Evolutionary conservation across 2,329 filamentous ascomycete genomes (phyloP).

Genomic region (Huntiella abstrusa): DNA sequence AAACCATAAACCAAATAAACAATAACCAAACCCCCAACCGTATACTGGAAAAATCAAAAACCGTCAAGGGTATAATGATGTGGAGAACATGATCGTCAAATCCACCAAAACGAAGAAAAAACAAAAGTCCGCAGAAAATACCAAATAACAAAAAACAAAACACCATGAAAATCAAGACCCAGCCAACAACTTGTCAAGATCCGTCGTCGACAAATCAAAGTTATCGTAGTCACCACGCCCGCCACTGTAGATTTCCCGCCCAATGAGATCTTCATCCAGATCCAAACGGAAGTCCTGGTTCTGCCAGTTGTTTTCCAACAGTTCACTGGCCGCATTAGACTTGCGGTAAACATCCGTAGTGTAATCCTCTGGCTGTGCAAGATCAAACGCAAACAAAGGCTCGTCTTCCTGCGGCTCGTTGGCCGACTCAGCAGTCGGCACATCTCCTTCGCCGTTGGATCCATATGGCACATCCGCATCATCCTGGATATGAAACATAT

Average conservation of each 20-base stretch:
- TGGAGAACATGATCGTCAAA: neutral
- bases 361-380: conserved; percentile 2
- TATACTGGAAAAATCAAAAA: conserved; percentile 1
- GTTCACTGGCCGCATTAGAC: neutral
- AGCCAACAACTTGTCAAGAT: neutral
- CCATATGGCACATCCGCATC: neutral
- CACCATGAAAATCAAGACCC: too few species aligned
- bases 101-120: neutral
- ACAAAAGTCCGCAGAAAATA: conserved; percentile 3
- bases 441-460: conserved; percentile 1
- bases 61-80: neutral
- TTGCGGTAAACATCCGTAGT: conserved; percentile 3
- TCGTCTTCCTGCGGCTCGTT: conserved; percentile 7
- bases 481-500: conserved; percentile 1
- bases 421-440: conserved; percentile 7
- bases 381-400: neutral
- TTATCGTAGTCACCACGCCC: conserved; percentile 1
- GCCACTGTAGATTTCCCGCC: conserved; percentile 1
- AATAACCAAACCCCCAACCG: neutral
- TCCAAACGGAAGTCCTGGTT: neutral
- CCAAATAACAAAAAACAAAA: neutral
- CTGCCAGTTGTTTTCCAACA: neutral
- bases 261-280: conserved; percentile 3
- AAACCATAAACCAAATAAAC: neutral
- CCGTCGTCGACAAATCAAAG: neutral